Evolutionary conservation across 2,329 filamentous ascomycete species (phyloP).

Genomic region (Penicillium griseofulvum): DNA sequence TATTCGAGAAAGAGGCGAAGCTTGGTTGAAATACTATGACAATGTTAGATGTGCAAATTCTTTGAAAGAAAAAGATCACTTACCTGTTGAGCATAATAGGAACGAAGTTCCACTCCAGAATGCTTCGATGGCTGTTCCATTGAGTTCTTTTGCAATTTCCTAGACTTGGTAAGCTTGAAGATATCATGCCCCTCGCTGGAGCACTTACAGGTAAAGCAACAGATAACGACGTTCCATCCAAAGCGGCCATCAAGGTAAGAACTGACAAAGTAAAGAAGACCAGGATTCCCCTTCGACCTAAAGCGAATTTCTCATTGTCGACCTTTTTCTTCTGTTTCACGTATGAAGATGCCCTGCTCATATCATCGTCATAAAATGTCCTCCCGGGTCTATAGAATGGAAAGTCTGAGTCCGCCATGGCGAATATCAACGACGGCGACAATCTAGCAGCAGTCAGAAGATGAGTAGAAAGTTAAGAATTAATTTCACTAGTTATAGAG

Average conservation of each 20-base stretch:
- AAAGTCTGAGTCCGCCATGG: conserved; percentile 7
- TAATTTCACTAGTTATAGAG: not conserved
- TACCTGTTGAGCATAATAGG: conserved; percentile 39
- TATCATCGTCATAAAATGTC: not conserved
- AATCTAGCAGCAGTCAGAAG: not conserved
- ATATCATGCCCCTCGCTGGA: fast-evolving
- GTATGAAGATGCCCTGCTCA: conserved; percentile 10
- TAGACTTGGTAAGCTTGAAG: conserved; percentile 9
- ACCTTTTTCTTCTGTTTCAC: not conserved
- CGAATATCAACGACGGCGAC: not conserved
- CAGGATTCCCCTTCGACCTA: conserved; percentile 19
- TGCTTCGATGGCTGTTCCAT: conserved; percentile 41
- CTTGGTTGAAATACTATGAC: conserved; percentile 51
- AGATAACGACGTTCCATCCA: conserved; percentile 26
- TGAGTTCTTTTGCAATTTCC: conserved; percentile 34
- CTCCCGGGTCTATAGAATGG: conserved; percentile 12
- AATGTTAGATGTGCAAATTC: conserved; percentile 2
- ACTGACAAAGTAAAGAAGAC: conserved; percentile 24
- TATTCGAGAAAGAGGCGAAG: conserved; percentile 48
- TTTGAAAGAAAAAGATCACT: not conserved
- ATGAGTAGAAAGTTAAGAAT: not conserved
- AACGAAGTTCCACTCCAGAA: conserved; percentile 55
- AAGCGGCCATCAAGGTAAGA: conserved; percentile 25
- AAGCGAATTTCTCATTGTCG: conserved; percentile 17
- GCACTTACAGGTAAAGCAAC: conserved; percentile 23